phyloP scores from a whole-genome alignment of 2,329 filamentous ascomycete genomes.

The Aspergillus sp. region DNA sequence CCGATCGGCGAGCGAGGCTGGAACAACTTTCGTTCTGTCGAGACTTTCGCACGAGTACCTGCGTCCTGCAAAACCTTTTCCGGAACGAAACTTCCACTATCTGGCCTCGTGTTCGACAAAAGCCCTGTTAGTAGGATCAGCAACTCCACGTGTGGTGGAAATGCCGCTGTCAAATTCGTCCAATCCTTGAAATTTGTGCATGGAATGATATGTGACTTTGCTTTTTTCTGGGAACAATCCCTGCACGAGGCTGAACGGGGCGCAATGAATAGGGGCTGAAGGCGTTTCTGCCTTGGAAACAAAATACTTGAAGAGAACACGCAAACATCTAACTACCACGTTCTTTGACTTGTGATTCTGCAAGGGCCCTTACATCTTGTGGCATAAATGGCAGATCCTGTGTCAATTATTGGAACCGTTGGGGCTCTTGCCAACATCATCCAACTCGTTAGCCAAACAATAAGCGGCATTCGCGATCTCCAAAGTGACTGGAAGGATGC shows the following conservation, averaged over 20 bases:
- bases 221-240: neutral
- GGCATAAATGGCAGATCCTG: neutral
- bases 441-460: neutral
- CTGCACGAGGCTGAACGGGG: neutral
- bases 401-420: neutral
- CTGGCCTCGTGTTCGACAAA: too few species aligned
- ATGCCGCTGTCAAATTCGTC: too few species aligned
- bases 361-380: neutral
- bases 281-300: neutral
- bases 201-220: neutral
- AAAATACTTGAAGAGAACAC: neutral
- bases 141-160: too few species aligned
- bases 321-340: neutral
- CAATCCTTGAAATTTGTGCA: too few species aligned
- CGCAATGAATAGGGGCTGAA: neutral
- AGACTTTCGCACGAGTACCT: too few species aligned
- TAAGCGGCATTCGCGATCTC: neutral
- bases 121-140: too few species aligned
- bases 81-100: too few species aligned
- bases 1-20: too few species aligned
- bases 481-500: slow-evolving; percentile 5
- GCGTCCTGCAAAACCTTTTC: too few species aligned
- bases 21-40: too few species aligned
- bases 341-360: neutral
- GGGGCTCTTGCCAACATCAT: neutral